Evolutionary conservation across 139 green algal species (phyloP).

Genomic region (Bryopsis sp.): DNA sequence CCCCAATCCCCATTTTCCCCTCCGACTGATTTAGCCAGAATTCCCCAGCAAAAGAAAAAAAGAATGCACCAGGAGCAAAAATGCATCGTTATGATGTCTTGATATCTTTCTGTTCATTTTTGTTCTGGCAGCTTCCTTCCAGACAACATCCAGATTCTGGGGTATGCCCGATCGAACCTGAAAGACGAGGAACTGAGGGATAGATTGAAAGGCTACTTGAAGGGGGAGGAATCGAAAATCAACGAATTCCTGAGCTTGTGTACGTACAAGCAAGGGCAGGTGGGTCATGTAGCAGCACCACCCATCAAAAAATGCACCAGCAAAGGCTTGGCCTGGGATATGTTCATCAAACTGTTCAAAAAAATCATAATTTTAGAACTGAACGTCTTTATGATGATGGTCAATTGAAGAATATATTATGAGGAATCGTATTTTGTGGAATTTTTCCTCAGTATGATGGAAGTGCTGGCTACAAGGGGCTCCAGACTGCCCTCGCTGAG

Average conservation of each 20-base stretch:
- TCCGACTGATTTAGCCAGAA: not conserved
- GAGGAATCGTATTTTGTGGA: no score
- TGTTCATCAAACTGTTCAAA: no score
- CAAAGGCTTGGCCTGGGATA: no score
- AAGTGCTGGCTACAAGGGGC: not conserved
- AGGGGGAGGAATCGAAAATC: constrained; percentile 22
- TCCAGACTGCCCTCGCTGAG: not conserved
- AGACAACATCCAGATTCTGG: constrained; percentile 52
- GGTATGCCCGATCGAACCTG: constrained; percentile 67
- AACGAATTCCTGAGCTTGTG: constrained; percentile 56
- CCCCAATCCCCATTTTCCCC: constrained; percentile 14
- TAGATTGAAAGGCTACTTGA: constrained; percentile 43
- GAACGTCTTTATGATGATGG: no score
- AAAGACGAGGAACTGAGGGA: constrained; percentile 51
- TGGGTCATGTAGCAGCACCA: constrained; percentile 8
- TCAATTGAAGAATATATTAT: no score
- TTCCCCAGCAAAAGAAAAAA: no score
- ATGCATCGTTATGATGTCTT: no score
- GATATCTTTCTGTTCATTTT: no score
- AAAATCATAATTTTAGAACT: no score
- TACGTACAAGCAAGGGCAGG: constrained; percentile 51
- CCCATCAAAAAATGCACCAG: not conserved
- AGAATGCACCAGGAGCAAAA: no score
- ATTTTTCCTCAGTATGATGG: constrained; percentile 11
- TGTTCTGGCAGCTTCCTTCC: constrained; percentile 54